Percentiles rank a stretch among this genome's conserved stretches.
phyloP scores from a whole-genome alignment of 768 basidiomycete genomes.

The Suillus placidus region DNA sequence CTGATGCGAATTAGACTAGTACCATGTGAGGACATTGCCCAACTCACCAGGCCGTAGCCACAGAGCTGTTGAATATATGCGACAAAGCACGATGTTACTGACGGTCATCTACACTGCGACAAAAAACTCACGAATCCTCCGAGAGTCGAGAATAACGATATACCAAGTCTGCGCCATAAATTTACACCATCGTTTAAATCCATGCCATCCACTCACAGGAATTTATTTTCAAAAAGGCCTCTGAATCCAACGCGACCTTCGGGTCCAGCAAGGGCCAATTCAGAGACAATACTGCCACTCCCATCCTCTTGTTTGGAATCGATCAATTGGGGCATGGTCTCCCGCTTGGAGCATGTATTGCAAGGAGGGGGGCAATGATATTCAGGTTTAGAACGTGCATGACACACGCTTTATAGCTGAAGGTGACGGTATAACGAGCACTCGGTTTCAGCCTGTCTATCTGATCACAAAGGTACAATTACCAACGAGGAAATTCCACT shows the following conservation, averaged over 20 bases:
- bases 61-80: conserved; percentile 25
- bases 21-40: not conserved
- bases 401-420: not conserved
- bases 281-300: not conserved
- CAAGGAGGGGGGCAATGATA: not conserved
- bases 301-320: not conserved
- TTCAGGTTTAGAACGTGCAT: not conserved
- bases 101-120: conserved; percentile 3
- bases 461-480: not conserved
- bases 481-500: not conserved
- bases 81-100: not conserved
- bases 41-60: conserved; percentile 33
- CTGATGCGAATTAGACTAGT: conserved; percentile 14
- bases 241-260: conserved; percentile 29
- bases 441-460: no score
- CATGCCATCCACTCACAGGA: conserved; percentile 23
- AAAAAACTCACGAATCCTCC: conserved; percentile 33
- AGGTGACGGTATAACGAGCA: not conserved
- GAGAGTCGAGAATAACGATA: conserved; percentile 35
- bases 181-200: conserved; percentile 3
- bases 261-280: conserved; percentile 16
- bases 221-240: conserved; percentile 32
- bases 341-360: not conserved
- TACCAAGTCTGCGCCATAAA: conserved; percentile 25
- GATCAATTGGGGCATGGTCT: not conserved